Conservation (phyloP, 306 rosid species). For the Inga leiocalycina region DNA sequence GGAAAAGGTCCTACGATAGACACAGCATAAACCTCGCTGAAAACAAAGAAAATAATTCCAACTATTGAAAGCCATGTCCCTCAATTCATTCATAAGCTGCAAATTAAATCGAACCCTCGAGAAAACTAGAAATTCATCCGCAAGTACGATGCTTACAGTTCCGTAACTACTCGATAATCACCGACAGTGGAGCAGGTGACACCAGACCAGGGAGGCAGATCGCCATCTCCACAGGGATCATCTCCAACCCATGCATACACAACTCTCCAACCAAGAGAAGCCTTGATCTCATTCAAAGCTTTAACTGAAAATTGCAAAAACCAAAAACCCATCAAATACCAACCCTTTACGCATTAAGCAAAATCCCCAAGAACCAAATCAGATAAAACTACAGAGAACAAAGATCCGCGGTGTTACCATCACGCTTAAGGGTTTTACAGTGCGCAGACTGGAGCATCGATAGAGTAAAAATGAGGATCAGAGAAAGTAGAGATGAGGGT, state of each 20-base stretch:
- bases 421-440: constrained; percentile 96
- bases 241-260: constrained; percentile 99
- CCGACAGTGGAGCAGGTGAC: constrained; percentile 97
- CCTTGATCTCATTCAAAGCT: constrained; percentile 98
- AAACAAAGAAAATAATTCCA: constrained; percentile 24
- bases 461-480: constrained; percentile 39
- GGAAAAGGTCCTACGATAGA: constrained; percentile 99
- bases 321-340: neutral
- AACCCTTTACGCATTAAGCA: constrained; percentile 15
- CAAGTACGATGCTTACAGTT: constrained; percentile 58
- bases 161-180: constrained; percentile 95
- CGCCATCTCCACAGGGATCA: constrained; percentile 98
- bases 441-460: constrained; percentile 48
- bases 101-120: neutral
- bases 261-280: constrained; percentile 98
- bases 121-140: neutral
- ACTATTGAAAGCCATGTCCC: neutral
- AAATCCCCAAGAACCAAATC: neutral
- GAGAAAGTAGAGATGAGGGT: constrained; percentile 39
- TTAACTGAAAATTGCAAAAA: constrained; percentile 62
- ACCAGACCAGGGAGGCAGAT: constrained; percentile 97
- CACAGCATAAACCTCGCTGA: constrained; percentile 96
- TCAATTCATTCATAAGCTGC: neutral
- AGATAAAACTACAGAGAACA: neutral
- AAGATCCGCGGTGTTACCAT: constrained; percentile 55